Evolutionary conservation across 2,329 filamentous ascomycete species (phyloP).

Genomic region (Aspergillus uvarum): DNA sequence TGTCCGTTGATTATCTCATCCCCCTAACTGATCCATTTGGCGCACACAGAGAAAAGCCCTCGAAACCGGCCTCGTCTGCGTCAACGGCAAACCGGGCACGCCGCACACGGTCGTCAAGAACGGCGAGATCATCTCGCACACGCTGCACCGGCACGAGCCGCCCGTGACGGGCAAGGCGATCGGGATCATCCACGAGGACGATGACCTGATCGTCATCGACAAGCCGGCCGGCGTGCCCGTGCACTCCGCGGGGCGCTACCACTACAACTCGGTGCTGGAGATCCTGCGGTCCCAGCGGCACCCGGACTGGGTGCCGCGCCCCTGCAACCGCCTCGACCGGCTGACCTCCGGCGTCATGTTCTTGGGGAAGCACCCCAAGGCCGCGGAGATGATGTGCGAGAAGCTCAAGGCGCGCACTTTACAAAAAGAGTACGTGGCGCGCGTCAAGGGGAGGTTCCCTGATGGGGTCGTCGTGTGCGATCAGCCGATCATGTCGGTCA

Average conservation of each 20-base stretch:
- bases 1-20: too few relatives aligned
- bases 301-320: conserved; percentile 59
- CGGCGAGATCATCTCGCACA: conserved; percentile 88
- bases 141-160: conserved; percentile 91
- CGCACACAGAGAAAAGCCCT: conserved; percentile 76
- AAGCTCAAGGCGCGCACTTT: conserved; percentile 81
- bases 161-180: conserved; percentile 81
- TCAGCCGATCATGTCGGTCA: conserved; percentile 90
- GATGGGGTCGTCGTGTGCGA: conserved; percentile 89
- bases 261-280: conserved; percentile 91
- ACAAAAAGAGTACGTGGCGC: conserved; percentile 90
- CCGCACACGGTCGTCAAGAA: conserved; percentile 75
- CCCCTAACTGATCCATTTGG: too few relatives aligned
- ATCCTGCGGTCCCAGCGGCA: conserved; percentile 79
- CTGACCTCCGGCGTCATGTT: conserved; percentile 98
- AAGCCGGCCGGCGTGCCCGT: conserved; percentile 95
- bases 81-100: conserved; percentile 73
- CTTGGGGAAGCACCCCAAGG: conserved; percentile 79
- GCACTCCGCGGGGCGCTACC: conserved; percentile 91
- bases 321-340: conserved; percentile 91
- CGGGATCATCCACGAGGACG: conserved; percentile 82
- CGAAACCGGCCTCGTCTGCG: conserved; percentile 70
- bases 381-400: conserved; percentile 71
- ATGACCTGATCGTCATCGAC: conserved; percentile 93
- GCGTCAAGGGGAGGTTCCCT: conserved; percentile 88